A percentile compares a stretch with the other conserved stretches of the same genome.
phyloP scores from a whole-genome alignment of 2,329 filamentous ascomycete species.

The Beauveria asiatica region DNA sequence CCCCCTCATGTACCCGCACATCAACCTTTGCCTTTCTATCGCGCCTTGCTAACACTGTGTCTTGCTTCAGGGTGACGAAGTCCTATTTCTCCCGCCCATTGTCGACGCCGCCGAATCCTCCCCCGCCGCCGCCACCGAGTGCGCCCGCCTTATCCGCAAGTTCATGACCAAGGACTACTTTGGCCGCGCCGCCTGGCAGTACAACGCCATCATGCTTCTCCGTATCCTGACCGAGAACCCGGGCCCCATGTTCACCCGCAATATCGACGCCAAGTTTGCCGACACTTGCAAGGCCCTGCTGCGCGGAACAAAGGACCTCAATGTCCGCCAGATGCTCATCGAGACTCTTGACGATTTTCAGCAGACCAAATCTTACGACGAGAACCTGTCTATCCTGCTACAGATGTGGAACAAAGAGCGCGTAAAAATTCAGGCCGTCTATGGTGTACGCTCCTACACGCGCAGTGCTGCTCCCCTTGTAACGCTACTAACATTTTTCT shows the following conservation, averaged over 20 bases:
- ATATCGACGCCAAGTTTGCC: constrained; percentile 79
- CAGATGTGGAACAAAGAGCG: constrained; percentile 91
- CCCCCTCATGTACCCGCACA: constrained; percentile 13
- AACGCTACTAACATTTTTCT: background rate
- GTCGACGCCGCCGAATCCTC: constrained; percentile 94
- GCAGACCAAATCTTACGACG: constrained; percentile 61
- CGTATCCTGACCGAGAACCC: constrained; percentile 91
- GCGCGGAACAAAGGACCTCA: constrained; percentile 59
- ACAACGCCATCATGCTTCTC: constrained; percentile 93
- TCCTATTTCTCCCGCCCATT: constrained; percentile 83
- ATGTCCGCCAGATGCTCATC: constrained; percentile 75
- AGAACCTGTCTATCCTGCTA: constrained; percentile 60
- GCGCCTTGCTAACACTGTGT: background rate
- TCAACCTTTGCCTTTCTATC: background rate
- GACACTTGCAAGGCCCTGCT: constrained; percentile 67
- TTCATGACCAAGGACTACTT: constrained; percentile 68
- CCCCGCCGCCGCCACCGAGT: constrained; percentile 73
- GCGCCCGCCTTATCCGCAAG: constrained; percentile 72
- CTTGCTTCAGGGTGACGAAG: constrained; percentile 66
- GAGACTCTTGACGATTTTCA: constrained; percentile 80
- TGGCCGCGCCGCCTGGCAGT: constrained; percentile 63
- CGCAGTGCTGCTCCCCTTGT: background rate
- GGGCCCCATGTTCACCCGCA: constrained; percentile 80
- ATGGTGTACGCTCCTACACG: constrained; percentile 34
- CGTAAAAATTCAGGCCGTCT: constrained; percentile 48